Evolutionary conservation across 31 red algal genomes (phyloP).

Genomic region (Endocladia muricata): DNA sequence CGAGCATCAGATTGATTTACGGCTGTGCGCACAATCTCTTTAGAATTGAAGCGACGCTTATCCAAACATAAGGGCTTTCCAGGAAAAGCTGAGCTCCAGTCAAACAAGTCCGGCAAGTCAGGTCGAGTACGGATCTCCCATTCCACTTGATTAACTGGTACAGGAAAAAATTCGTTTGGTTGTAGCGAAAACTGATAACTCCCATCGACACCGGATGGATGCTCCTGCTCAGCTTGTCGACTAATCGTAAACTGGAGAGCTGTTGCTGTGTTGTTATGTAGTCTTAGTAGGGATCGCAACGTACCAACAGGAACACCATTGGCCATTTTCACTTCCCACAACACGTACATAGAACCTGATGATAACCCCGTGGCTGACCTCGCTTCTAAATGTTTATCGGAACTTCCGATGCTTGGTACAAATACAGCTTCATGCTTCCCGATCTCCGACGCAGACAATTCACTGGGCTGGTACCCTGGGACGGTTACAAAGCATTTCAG

Average conservation of each 20-base stretch:
- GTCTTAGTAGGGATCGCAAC: conserved; percentile 56
- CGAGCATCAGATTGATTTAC: too few relatives aligned
- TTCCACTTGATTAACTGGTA: too few relatives aligned
- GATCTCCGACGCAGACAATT: conserved; percentile 61
- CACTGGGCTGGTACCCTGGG: conserved; percentile 34
- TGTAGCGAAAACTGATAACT: too few relatives aligned
- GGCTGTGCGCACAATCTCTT: too few relatives aligned
- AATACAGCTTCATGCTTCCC: conserved; percentile 48
- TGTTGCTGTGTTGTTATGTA: conserved; percentile 62
- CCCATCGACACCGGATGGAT: too few relatives aligned
- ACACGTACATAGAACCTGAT: not conserved
- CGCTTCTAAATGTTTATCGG: not conserved
- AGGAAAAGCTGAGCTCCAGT: conserved; percentile 57
- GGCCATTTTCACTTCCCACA: conserved; percentile 79
- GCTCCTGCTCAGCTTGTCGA: not conserved
- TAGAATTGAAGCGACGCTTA: too few relatives aligned
- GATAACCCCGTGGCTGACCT: too few relatives aligned
- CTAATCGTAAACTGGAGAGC: conserved; percentile 34
- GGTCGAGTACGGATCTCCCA: too few relatives aligned
- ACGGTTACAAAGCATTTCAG: conserved; percentile 55
- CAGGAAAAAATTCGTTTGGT: too few relatives aligned
- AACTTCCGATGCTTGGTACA: not conserved
- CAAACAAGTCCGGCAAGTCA: conserved; percentile 12
- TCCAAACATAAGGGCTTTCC: conserved; percentile 29
- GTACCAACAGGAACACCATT: conserved; percentile 79